Percentiles rank a stretch among this genome's conserved stretches.
Conservation (phyloP, 2,329 filamentous ascomycete species). For the Metarhizium guizhouense region DNA sequence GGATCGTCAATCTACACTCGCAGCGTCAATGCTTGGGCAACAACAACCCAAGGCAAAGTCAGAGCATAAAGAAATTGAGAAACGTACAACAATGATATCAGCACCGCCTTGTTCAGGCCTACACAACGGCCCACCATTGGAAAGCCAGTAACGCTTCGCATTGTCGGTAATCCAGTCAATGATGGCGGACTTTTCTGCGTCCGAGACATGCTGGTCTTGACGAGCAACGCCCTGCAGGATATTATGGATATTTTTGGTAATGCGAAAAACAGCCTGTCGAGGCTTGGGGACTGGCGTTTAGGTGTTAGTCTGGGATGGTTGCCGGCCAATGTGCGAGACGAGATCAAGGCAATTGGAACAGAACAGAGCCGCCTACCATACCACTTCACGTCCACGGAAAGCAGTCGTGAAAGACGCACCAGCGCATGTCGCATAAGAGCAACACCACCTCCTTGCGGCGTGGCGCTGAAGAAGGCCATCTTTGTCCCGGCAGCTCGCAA, state of each 20-base stretch:
- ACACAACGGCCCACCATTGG: constrained; percentile 56
- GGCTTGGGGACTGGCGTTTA: constrained; percentile 58
- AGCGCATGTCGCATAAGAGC: constrained; percentile 75
- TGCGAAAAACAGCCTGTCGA: constrained; percentile 68
- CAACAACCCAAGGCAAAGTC: neutral
- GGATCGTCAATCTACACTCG: constrained; percentile 61
- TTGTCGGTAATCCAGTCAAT: constrained; percentile 67
- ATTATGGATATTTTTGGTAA: constrained; percentile 84
- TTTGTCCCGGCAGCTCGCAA: constrained; percentile 56
- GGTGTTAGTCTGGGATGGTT: too few relatives aligned
- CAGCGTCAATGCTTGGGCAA: neutral
- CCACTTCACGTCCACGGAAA: constrained; percentile 66
- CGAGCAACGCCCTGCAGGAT: constrained; percentile 72
- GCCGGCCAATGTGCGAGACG: too few relatives aligned
- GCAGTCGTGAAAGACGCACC: constrained; percentile 57
- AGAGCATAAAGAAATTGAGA: constrained; percentile 4
- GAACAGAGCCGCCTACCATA: constrained; percentile 46
- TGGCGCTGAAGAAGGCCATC: constrained; percentile 72
- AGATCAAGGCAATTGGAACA: too few relatives aligned
- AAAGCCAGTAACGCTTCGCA: constrained; percentile 66
- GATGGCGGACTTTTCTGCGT: constrained; percentile 53
- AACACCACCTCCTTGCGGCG: constrained; percentile 74
- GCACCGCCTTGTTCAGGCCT: constrained; percentile 61
- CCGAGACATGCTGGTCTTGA: constrained; percentile 55
- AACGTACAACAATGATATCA: constrained; percentile 60